Conservation (phyloP, 192 early-diverging fungal genomes). For the Helicostylum pulchrum region DNA sequence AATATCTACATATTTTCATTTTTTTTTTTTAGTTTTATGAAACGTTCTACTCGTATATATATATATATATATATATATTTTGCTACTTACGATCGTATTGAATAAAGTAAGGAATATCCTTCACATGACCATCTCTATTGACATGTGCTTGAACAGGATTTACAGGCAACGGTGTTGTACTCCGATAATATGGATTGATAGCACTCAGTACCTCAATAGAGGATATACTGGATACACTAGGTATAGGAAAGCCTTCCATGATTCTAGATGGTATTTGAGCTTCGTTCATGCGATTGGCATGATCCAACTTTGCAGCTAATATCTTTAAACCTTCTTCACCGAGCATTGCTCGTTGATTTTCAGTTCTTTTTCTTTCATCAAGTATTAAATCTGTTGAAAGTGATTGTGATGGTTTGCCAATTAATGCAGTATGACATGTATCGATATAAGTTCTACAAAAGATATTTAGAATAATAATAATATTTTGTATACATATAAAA, state of each 20-base stretch:
- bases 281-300: conserved; percentile 44
- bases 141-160: conserved; percentile 41
- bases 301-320: conserved; percentile 41
- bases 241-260: conserved; percentile 52
- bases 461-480: background rate
- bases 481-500: background rate
- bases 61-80: background rate
- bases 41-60: too few relatives aligned
- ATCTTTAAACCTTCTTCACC: conserved; percentile 43
- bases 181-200: conserved; percentile 30
- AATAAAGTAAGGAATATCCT: conserved; percentile 45
- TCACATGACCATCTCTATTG: conserved; percentile 35
- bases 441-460: conserved; percentile 44
- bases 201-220: conserved; percentile 47
- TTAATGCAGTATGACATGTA: conserved; percentile 35
- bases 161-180: background rate
- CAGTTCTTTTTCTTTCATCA: conserved; percentile 46
- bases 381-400: conserved; percentile 39
- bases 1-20: conserved; percentile 37
- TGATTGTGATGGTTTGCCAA: conserved; percentile 50
- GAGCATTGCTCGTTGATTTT: conserved; percentile 38
- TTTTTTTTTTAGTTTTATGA: background rate
- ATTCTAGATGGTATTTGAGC: conserved; percentile 49
- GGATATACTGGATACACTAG: conserved; percentile 44
- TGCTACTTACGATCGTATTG: conserved; percentile 48